Evolutionary conservation across 441 rosid genomes (phyloP).

Genomic region (Erodium moschatum): DNA sequence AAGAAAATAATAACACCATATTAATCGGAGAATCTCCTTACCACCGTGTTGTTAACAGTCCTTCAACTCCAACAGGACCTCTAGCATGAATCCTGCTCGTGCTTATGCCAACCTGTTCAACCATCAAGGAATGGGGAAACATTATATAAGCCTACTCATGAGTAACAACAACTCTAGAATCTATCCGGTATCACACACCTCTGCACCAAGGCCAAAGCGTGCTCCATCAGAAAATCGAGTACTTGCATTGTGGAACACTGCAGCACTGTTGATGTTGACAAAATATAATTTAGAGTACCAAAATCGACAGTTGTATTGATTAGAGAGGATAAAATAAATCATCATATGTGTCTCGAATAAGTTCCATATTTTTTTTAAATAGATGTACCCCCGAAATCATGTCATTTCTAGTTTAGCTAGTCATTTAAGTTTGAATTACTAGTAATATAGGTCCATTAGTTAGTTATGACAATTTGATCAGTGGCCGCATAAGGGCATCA

Average conservation of each 20-base stretch:
- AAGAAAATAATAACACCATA: neutral
- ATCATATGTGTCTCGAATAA: too few relatives aligned
- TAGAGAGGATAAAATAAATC: neutral
- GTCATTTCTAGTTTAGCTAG: too few relatives aligned
- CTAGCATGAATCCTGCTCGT: slow-evolving; percentile 20
- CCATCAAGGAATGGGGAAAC: neutral
- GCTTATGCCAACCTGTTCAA: neutral
- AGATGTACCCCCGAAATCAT: too few relatives aligned
- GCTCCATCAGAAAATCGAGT: slow-evolving; percentile 27
- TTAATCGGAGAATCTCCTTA: neutral
- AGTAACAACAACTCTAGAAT: neutral
- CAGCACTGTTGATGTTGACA: slow-evolving; percentile 13
- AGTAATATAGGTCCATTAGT: too few relatives aligned
- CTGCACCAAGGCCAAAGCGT: slow-evolving; percentile 30
- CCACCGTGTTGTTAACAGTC: slow-evolving; percentile 23
- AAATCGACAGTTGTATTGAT: neutral
- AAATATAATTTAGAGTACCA: neutral
- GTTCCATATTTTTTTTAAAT: too few relatives aligned
- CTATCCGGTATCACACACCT: slow-evolving; percentile 10
- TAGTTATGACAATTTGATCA: too few relatives aligned
- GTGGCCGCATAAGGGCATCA: neutral
- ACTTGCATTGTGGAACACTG: slow-evolving; percentile 14
- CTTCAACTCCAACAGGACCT: slow-evolving; percentile 17
- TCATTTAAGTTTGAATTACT: too few relatives aligned
- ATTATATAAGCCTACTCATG: neutral